Evolutionary conservation across 306 rosid species (phyloP).

Genomic region (Quillaja saponaria): DNA sequence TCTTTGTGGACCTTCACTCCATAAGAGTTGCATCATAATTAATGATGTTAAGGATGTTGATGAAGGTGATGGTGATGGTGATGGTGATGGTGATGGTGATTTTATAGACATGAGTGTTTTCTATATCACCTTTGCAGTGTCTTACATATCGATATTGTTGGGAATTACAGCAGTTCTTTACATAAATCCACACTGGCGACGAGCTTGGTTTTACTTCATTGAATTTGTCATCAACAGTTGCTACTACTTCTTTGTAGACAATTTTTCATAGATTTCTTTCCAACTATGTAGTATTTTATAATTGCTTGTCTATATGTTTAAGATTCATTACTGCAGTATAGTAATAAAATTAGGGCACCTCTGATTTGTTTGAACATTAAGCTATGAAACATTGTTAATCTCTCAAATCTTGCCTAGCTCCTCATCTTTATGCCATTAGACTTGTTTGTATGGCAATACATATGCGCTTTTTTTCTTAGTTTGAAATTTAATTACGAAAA

Average conservation of each 20-base stretch:
- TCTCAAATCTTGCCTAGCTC: too few relatives aligned
- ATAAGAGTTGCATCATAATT: not conserved
- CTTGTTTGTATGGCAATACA: too few relatives aligned
- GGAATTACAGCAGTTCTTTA: not conserved
- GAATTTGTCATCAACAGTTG: not conserved
- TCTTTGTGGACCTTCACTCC: not conserved
- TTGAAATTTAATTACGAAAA: too few relatives aligned
- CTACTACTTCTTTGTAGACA: not conserved
- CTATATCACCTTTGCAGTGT: not conserved
- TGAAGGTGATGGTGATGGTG: not conserved
- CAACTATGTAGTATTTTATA: not conserved
- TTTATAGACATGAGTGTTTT: not conserved
- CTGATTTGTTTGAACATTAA: too few relatives aligned
- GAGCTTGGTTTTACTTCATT: not conserved
- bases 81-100: not conserved
- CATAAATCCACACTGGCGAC: not conserved
- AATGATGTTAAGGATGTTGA: not conserved
- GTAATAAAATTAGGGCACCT: too few relatives aligned
- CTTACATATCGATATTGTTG: not conserved
- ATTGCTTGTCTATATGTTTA: too few relatives aligned
- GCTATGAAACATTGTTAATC: too few relatives aligned
- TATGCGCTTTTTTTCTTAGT: too few relatives aligned
- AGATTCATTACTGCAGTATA: too few relatives aligned
- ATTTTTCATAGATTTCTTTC: not conserved
- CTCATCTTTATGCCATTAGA: too few relatives aligned